These are phyloP conservation scores for Globisporangium solare DNA, from an alignment of 352 stramenopile genomes.

Conservation along the genomic window DNA sequence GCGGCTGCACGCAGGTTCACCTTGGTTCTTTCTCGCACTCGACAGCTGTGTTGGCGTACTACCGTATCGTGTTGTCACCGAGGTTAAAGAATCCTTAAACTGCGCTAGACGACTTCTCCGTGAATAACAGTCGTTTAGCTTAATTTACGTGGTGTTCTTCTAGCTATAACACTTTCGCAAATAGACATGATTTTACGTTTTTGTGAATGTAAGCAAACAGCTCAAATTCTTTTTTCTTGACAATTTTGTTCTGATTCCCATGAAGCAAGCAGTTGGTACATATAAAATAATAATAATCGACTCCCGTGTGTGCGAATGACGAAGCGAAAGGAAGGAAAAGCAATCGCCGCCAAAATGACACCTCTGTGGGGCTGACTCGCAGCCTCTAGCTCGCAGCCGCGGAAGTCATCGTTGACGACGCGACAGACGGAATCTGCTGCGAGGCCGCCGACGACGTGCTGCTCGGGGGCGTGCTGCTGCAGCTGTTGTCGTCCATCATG, in stretches of 20 bases:
- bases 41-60: neutral
- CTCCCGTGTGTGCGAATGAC: neutral
- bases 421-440: constrained; percentile 1
- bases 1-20: too few species aligned
- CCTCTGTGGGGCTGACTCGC: too few species aligned
- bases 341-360: neutral
- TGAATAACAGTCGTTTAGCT: too few species aligned
- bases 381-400: constrained; percentile 2
- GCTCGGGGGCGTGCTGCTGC: constrained; percentile 36
- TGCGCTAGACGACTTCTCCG: neutral
- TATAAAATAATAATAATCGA: constrained; percentile 1
- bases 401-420: neutral
- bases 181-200: neutral
- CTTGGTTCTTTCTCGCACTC: neutral
- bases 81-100: neutral
- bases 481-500: constrained; percentile 24
- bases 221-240: too few species aligned
- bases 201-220: neutral
- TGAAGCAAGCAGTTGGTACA: too few species aligned
- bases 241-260: neutral
- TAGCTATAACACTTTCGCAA: too few species aligned
- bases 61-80: neutral
- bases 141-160: too few species aligned
- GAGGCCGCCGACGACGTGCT: constrained; percentile 25
- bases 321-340: constrained; percentile 1